These are phyloP conservation scores for Scenedesmus sp. DNA, from an alignment of 163 green algal genomes.

Conservation along the genomic window DNA sequence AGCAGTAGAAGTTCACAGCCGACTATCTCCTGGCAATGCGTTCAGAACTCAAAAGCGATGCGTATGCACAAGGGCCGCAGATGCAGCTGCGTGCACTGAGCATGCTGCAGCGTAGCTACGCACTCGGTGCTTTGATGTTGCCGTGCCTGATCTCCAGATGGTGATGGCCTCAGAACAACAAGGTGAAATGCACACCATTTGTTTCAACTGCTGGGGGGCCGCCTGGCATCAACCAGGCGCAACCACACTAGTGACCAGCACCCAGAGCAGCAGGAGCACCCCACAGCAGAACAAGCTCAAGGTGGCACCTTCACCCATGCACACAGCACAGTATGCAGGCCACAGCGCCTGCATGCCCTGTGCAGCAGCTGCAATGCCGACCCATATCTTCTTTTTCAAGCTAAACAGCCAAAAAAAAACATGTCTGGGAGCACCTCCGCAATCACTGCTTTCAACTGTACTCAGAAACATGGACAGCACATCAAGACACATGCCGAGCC, in stretches of 20 bases:
- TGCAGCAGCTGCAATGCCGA: neutral
- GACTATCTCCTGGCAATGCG: neutral
- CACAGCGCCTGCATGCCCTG: neutral
- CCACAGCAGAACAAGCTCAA: neutral
- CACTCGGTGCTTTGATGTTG: neutral
- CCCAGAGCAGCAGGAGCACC: neutral
- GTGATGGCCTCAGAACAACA: neutral
- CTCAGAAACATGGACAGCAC: too few species aligned
- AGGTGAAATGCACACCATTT: neutral
- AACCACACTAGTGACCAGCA: neutral
- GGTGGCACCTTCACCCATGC: neutral
- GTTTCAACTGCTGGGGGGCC: neutral
- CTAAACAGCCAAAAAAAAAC: neutral
- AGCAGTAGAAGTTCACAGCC: neutral
- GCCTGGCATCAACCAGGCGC: neutral
- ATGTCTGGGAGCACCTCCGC: neutral
- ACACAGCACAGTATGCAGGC: neutral
- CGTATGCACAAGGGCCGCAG: neutral
- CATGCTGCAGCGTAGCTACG: neutral
- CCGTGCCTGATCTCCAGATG: neutral
- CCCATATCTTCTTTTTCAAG: neutral
- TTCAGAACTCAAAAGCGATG: neutral
- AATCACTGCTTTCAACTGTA: too few species aligned
- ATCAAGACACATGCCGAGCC: too few species aligned
- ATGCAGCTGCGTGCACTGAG: neutral